phyloP scores from a whole-genome alignment of 164 flowering plant species.

The Chimonanthus praecox region DNA sequence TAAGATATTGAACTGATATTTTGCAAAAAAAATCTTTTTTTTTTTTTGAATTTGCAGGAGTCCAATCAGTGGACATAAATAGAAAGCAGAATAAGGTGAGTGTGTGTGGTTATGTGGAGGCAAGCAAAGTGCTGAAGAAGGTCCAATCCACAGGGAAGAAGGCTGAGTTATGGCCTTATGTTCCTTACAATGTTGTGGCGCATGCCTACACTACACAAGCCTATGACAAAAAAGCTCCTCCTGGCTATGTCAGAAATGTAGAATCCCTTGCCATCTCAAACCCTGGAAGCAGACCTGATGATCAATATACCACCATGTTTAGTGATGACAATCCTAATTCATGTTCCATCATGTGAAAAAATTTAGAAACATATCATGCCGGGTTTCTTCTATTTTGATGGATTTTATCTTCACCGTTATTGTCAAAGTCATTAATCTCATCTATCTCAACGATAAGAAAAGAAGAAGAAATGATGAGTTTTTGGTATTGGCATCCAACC shows the following conservation, averaged over 20 bases:
- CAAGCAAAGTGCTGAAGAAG: constrained; percentile 59
- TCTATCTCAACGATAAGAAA: no score
- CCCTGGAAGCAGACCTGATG: constrained; percentile 39
- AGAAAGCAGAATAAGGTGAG: constrained; percentile 74
- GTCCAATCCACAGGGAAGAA: constrained; percentile 65
- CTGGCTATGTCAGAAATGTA: constrained; percentile 53
- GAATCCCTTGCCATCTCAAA: constrained; percentile 24
- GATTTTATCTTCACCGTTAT: not conserved
- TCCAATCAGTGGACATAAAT: constrained; percentile 63
- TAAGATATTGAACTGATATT: not conserved
- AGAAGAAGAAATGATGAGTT: not conserved
- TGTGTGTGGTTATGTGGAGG: constrained; percentile 66
- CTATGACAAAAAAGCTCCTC: constrained; percentile 88
- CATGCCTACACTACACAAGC: constrained; percentile 64
- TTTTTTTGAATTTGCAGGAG: constrained; percentile 37
- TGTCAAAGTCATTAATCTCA: not conserved
- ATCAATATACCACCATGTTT: constrained; percentile 55
- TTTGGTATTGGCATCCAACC: not conserved
- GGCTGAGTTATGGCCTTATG: constrained; percentile 80
- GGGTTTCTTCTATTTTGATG: not conserved
- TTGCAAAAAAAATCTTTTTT: not conserved
- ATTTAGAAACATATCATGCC: not conserved
- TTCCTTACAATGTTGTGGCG: constrained; percentile 62
- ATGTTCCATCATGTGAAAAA: constrained; percentile 47
- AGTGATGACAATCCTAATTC: constrained; percentile 86